Evolutionary conservation across 192 early-diverging fungal genomes (phyloP).

Genomic region (Entomortierella lignicola): DNA sequence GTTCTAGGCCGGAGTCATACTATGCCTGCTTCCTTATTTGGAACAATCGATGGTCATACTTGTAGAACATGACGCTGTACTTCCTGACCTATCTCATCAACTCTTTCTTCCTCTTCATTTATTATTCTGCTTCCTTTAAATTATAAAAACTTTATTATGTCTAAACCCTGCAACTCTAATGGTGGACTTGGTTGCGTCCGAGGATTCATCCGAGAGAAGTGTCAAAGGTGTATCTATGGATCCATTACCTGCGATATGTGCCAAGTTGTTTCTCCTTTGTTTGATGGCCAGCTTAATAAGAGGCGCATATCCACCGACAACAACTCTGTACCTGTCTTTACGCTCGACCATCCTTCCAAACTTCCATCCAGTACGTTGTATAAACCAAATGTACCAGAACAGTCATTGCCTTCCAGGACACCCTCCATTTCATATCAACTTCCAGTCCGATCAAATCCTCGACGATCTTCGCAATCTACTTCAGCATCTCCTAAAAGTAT

Average conservation of each 20-base stretch:
- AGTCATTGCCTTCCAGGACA: slow-evolving; percentile 3
- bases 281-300: background rate
- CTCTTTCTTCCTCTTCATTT: background rate
- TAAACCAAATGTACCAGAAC: background rate
- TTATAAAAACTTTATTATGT: background rate
- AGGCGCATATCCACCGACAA: no score
- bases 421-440: slow-evolving; percentile 32
- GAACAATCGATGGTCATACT: no score
- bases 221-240: slow-evolving; percentile 20
- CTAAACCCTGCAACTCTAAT: slow-evolving; percentile 18
- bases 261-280: background rate
- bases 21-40: no score
- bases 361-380: background rate
- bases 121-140: background rate
- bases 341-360: background rate
- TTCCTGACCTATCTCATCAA: no score
- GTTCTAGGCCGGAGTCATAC: no score
- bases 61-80: no score
- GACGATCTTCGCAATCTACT: background rate
- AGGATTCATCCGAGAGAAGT: slow-evolving; percentile 36
- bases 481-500: background rate
- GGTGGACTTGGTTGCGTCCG: slow-evolving; percentile 17
- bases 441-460: slow-evolving; percentile 17
- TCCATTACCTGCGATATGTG: slow-evolving; percentile 34
- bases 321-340: no score